These are phyloP conservation scores for Colletotrichum tofieldiae DNA, from an alignment of 2,329 filamentous ascomycete species.

Conservation along the genomic window DNA sequence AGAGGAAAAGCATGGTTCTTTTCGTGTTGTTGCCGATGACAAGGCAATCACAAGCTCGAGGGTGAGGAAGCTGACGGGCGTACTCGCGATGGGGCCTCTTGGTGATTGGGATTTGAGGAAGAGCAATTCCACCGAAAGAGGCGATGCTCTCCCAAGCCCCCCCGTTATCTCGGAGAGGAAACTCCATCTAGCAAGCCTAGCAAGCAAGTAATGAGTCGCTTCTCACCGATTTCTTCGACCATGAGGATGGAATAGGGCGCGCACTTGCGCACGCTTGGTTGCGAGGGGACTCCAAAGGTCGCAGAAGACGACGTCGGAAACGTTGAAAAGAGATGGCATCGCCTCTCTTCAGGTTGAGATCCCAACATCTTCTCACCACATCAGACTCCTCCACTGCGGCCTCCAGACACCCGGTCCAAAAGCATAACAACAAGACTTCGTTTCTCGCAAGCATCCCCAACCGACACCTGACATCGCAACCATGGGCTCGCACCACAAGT, in stretches of 20 bases:
- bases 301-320: not conserved
- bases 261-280: not conserved
- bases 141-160: constrained; percentile 14
- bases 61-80: not conserved
- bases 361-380: not conserved
- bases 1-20: not conserved
- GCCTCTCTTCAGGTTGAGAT: not conserved
- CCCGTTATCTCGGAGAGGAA: not conserved
- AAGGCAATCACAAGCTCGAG: not conserved
- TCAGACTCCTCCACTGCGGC: not conserved
- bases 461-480: not conserved
- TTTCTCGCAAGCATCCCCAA: not conserved
- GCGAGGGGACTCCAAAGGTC: not conserved
- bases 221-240: not conserved
- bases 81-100: not conserved
- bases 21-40: not conserved
- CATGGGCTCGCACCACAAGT: not conserved
- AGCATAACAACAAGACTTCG: not conserved
- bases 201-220: not conserved
- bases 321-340: not conserved
- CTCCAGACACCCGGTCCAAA: not conserved
- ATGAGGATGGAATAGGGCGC: not conserved
- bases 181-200: not conserved
- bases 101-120: constrained; percentile 7
- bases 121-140: not conserved